phyloP scores from a whole-genome alignment of 768 basidiomycete species.

The Sporobolomyces phaffii region DNA sequence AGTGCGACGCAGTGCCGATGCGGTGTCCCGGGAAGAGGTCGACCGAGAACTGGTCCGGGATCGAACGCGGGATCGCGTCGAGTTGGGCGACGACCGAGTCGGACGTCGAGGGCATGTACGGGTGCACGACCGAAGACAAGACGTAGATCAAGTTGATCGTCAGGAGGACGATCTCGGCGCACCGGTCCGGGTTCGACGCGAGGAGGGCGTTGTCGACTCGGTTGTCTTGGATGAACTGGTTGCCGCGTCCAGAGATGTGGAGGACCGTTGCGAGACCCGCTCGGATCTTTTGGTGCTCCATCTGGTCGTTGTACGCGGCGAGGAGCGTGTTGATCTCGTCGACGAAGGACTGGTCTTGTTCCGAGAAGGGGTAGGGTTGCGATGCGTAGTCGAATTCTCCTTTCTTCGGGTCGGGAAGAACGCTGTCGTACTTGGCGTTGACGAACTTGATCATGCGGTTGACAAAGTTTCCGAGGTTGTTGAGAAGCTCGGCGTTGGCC shows the following conservation, averaged over 20 bases:
- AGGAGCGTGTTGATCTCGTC: slow-evolving; percentile 70
- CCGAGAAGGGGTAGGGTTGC: slow-evolving; percentile 53
- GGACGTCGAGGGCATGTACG: slow-evolving; percentile 92
- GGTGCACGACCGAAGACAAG: slow-evolving; percentile 75
- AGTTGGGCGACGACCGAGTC: slow-evolving; percentile 75
- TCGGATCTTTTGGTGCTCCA: slow-evolving; percentile 88
- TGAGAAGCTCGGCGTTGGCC: slow-evolving; percentile 86
- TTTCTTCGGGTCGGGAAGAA: slow-evolving; percentile 73
- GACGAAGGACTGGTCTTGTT: slow-evolving; percentile 62
- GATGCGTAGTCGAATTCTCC: slow-evolving; percentile 63
- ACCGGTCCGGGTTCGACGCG: slow-evolving; percentile 70
- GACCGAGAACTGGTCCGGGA: slow-evolving; percentile 58
- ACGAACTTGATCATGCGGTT: slow-evolving; percentile 92
- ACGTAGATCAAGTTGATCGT: slow-evolving; percentile 89
- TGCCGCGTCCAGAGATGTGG: slow-evolving; percentile 79
- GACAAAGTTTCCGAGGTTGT: slow-evolving; percentile 98
- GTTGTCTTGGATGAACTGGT: slow-evolving; percentile 87
- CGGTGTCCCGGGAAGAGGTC: slow-evolving; percentile 83
- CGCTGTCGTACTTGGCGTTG: slow-evolving; percentile 69
- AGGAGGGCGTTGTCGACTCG: slow-evolving; percentile 85
- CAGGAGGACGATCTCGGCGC: slow-evolving; percentile 81
- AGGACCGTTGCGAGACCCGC: slow-evolving; percentile 81
- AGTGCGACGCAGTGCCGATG: slow-evolving; percentile 75
- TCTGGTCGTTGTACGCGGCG: slow-evolving; percentile 70
- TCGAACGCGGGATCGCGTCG: slow-evolving; percentile 75